Base-by-base conservation (phyloP, 2,329 filamentous ascomycete genomes). In the Cladosporium sp. region DNA sequence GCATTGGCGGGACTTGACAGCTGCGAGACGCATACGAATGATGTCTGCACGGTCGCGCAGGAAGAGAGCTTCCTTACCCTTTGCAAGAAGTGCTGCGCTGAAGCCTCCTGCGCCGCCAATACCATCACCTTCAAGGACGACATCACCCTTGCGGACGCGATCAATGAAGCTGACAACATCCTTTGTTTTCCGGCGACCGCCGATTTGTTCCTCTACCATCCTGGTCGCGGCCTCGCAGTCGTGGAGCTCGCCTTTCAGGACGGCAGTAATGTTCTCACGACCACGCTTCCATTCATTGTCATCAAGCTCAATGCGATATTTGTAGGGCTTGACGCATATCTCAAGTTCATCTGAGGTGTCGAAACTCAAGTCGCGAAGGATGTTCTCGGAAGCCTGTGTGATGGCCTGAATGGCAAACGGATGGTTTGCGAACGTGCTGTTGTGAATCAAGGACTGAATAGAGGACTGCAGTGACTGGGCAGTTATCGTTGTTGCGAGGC, bases 241-340 rank as follows among this genome's bases (percentile, higher is more conserved):
- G 58, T 84, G 82, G 3, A 99, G 79, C 71, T 99, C 94, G 51
- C 88, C 86, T 73, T 95, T 95, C n/a, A 99, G 77, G 1, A 94
- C 86, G 8, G 79, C 81, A 37, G 85, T 82, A 1, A 93, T 87
- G 65, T 95, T 94, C 45, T 96, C 91, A 52, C 93, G 82, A 0
- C 91, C 92, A 60, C 89, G 85, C 3, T 80, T 73, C 94, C 94
- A 99, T 71, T 99, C 95, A 7, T 85, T 80, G 37, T 92, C 89
- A 68, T 96, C 91, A 44, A 99, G 86, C 66, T 99, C 94, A 58
- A 99, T 96, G 61, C 97, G 91, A 65, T 93, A 97, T 71, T 99
- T 99, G 79, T 93, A 99, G 0, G 95, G 94, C 74, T 99, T 99
- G 75, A 99, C 95, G 71, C 93, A 99, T 70, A 97, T 97, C 73